Percentiles rank a stretch among this genome's conserved stretches.
Conservation (phyloP, 2,329 filamentous ascomycete species). For the Neospermospora avenae region DNA sequence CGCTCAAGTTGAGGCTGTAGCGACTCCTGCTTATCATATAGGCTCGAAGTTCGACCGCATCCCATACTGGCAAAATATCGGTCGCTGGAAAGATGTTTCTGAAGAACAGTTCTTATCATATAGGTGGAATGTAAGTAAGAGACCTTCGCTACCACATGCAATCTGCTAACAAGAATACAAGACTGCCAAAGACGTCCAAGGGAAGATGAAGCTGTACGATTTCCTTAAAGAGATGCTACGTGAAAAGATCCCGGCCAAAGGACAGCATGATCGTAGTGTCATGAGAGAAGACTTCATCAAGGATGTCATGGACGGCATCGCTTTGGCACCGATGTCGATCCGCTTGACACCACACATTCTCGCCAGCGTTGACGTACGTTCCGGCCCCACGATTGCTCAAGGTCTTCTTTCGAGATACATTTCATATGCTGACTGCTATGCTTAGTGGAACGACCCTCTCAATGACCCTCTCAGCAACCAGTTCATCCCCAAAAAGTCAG, state of each 20-base stretch:
- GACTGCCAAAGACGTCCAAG: conserved; percentile 49
- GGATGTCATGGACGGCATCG: conserved; percentile 52
- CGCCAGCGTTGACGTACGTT: conserved; percentile 46
- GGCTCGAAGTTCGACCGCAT: conserved; percentile 20
- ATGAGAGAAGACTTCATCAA: conserved; percentile 51
- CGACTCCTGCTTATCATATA: conserved; percentile 14
- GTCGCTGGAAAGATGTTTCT: conserved; percentile 47
- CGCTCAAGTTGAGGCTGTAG: not conserved
- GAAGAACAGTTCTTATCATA: conserved; percentile 50
- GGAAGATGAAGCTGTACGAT: conserved; percentile 42
- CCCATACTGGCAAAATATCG: conserved; percentile 49
- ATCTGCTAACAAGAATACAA: conserved; percentile 26
- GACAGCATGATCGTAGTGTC: conserved; percentile 37
- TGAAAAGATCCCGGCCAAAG: conserved; percentile 42
- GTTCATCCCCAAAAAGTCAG: conserved; percentile 55
- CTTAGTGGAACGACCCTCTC: conserved; percentile 51
- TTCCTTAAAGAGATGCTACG: conserved; percentile 52
- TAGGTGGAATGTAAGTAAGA: conserved; percentile 50
- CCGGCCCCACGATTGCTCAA: too few species aligned
- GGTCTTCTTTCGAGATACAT: not conserved
- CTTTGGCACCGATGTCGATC: conserved; percentile 55
- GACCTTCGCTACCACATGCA: not conserved
- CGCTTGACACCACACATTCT: conserved; percentile 59
- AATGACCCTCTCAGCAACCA: conserved; percentile 58
- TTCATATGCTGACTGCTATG: not conserved